Evolutionary conservation across 2,329 filamentous ascomycete species (phyloP).

Genomic region (Westerdykella ornata): DNA sequence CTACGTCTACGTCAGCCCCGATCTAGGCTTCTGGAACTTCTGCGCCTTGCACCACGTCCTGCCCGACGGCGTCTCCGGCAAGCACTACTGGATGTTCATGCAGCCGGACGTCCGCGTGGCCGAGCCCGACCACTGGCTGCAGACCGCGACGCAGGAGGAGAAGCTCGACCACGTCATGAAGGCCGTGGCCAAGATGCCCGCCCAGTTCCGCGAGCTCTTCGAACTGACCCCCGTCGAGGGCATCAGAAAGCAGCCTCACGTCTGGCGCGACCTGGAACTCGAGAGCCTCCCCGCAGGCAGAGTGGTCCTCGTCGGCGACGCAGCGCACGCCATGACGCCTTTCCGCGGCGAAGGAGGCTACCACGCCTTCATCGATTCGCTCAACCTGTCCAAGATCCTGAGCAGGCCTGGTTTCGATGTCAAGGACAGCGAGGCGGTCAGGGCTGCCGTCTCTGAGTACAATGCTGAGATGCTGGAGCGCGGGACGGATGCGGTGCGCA

Average conservation of each 20-base stretch:
- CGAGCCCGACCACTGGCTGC: slow-evolving; percentile 8
- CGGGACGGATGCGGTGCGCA: slow-evolving; percentile 2
- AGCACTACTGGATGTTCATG: slow-evolving; percentile 7
- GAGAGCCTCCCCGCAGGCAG: slow-evolving; percentile 2
- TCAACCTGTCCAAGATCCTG: slow-evolving; percentile 1
- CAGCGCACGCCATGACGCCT: slow-evolving; percentile 6
- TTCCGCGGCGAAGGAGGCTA: slow-evolving; percentile 4
- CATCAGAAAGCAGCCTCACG: slow-evolving; percentile 3
- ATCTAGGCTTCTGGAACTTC: slow-evolving; percentile 6
- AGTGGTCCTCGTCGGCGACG: slow-evolving; percentile 4
- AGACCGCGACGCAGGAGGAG: slow-evolving; percentile 5
- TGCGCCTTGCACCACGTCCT: slow-evolving; percentile 3
- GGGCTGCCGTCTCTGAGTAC: slow-evolving; percentile 1
- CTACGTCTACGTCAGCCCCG: slow-evolving; percentile 1
- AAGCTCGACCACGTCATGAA: slow-evolving; percentile 7
- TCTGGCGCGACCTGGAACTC: slow-evolving; percentile 7
- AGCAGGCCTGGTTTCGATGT: neutral
- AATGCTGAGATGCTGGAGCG: slow-evolving; percentile 2
- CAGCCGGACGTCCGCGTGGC: slow-evolving; percentile 2
- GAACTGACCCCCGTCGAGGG: slow-evolving; percentile 3
- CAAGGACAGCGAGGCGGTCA: slow-evolving; percentile 1
- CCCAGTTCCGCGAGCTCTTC: slow-evolving; percentile 7
- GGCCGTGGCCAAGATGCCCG: neutral
- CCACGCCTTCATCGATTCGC: slow-evolving; percentile 4
- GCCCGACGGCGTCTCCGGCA: slow-evolving; percentile 1